Percentiles rank a stretch among this genome's conserved stretches.
Conservation (phyloP, 208 protist genomes). For the Trypanosoma mega region DNA sequence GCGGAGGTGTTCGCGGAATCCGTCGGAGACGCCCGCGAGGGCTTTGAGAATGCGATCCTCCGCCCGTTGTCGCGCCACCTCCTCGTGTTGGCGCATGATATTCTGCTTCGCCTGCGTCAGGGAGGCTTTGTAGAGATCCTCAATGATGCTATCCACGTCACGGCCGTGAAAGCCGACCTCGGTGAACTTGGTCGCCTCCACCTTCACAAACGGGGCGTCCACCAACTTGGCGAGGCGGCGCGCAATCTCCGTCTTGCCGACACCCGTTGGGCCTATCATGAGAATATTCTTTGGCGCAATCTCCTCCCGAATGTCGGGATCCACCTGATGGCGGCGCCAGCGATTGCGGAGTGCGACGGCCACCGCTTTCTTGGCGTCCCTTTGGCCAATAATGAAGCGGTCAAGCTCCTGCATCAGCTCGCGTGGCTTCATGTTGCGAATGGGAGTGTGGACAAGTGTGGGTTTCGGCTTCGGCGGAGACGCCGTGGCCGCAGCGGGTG, state of each 20-base stretch:
- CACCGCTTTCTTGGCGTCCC: constrained; percentile 97
- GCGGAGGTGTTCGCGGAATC: constrained; percentile 93
- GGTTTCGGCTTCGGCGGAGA: constrained; percentile 24
- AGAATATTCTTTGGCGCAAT: constrained; percentile 95
- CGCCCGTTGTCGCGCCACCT: constrained; percentile 72
- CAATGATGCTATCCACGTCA: constrained; percentile 97
- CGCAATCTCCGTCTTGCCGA: constrained; percentile 97
- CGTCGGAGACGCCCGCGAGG: constrained; percentile 86
- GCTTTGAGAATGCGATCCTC: constrained; percentile 91
- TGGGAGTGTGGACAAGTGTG: constrained; percentile 37
- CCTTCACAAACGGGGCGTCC: constrained; percentile 97
- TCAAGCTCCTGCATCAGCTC: constrained; percentile 96
- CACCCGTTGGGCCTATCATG: constrained; percentile 94
- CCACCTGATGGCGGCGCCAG: constrained; percentile 92
- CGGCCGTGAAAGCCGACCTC: constrained; percentile 97
- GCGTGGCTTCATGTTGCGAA: constrained; percentile 89
- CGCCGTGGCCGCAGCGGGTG: constrained; percentile 36
- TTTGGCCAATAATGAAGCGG: constrained; percentile 97
- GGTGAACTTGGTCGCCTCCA: constrained; percentile 99
- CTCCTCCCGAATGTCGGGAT: constrained; percentile 87
- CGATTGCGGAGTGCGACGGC: constrained; percentile 95
- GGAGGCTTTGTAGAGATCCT: constrained; percentile 95
- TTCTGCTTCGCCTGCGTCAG: constrained; percentile 92
- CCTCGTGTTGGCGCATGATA: constrained; percentile 87
- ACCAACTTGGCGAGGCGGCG: constrained; percentile 96